Percentiles rank a stretch among this genome's conserved stretches.
Conservation (phyloP, 371 early-diverging fungal genomes). For the Mucor circinelloides region DNA sequence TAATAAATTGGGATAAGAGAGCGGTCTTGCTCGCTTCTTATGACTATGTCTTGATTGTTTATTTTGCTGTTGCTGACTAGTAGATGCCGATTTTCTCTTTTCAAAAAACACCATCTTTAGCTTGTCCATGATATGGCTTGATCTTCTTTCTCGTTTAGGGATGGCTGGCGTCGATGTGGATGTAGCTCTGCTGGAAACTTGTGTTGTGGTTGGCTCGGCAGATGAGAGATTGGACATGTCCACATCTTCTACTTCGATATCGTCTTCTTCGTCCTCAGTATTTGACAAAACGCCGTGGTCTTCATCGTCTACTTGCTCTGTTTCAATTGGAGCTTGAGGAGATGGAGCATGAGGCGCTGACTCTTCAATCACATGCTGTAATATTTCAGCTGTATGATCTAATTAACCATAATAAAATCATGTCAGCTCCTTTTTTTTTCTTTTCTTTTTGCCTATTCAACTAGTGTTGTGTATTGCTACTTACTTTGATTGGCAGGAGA, state of each 20-base stretch:
- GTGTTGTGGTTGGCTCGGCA: conserved; percentile 2
- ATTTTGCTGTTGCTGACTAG: conserved; percentile 2
- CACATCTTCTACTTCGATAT: neutral
- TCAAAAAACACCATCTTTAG: conserved; percentile 42
- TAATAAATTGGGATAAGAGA: conserved; percentile 38
- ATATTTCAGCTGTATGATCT: neutral
- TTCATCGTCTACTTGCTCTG: neutral
- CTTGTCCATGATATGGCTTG: conserved; percentile 37
- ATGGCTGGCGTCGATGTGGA: neutral
- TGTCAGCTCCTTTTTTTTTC: neutral
- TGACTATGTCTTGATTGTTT: conserved; percentile 22
- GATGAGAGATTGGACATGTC: neutral
- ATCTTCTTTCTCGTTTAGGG: neutral
- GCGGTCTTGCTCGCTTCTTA: conserved; percentile 24
- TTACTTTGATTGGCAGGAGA: neutral
- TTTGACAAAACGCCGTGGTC: neutral
- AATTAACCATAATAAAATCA: neutral
- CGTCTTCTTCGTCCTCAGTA: neutral
- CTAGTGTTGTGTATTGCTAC: neutral
- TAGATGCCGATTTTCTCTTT: conserved; percentile 15
- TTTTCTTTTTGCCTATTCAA: neutral
- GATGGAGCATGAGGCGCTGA: neutral
- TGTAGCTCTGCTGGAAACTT: neutral
- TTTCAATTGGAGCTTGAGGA: neutral
- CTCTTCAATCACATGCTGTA: conserved; percentile 24